A percentile compares a stretch with the other conserved stretches of the same genome.
phyloP scores from a whole-genome alignment of 2,329 filamentous ascomycete genomes.

The Cladorrhinum sp. region DNA sequence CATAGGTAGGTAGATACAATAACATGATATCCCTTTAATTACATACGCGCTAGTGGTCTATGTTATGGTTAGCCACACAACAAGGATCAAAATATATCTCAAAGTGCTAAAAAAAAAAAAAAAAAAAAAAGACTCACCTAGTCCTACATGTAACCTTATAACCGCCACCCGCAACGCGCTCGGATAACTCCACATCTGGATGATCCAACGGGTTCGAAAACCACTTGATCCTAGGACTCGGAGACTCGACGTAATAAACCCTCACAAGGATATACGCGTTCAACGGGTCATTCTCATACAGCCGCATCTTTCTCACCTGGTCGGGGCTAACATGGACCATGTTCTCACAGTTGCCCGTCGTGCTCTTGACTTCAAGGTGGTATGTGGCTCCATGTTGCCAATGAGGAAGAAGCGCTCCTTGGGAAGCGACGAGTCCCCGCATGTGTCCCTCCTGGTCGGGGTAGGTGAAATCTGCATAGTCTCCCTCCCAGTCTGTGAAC shows the following conservation, averaged over 20 bases:
- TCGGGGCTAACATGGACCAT: slow-evolving; percentile 2
- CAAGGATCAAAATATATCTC: too few species aligned
- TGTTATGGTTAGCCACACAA: too few species aligned
- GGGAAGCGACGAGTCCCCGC: not conserved
- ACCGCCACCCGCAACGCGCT: not conserved
- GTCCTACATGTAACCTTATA: not conserved
- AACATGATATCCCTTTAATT: too few species aligned
- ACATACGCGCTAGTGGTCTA: too few species aligned
- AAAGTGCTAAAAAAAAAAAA: not conserved
- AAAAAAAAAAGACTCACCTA: not conserved
- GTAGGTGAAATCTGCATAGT: not conserved
- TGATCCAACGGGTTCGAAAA: not conserved
- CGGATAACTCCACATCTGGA: not conserved
- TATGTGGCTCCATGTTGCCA: slow-evolving; percentile 9
- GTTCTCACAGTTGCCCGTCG: not conserved
- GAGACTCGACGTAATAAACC: not conserved
- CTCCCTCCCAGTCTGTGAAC: not conserved
- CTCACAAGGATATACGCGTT: slow-evolving; percentile 9
- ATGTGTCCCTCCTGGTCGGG: not conserved
- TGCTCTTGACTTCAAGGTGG: slow-evolving; percentile 21
- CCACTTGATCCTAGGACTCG: not conserved
- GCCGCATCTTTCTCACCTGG: slow-evolving; percentile 2
- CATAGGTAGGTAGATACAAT: too few species aligned
- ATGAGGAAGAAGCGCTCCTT: not conserved
- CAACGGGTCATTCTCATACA: not conserved